These are phyloP conservation scores for Moesziomyces globuligerus DNA, from an alignment of 1,284 basidiomycete genomes.

Conservation along the genomic window DNA sequence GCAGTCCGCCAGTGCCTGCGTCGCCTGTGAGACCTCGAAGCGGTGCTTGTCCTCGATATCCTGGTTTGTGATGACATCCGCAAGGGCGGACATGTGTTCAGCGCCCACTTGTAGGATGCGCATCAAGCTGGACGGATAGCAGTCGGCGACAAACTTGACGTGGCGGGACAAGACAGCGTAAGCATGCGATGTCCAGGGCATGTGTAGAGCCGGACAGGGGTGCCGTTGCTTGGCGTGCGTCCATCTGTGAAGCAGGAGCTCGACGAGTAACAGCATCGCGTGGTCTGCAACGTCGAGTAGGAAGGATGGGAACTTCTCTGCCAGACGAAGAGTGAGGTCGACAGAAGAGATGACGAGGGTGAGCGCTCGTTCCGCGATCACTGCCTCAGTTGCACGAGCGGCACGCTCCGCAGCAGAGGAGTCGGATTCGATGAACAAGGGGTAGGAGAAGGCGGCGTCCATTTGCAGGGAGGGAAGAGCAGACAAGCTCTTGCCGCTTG, in stretches of 20 bases:
- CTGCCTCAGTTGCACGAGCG: neutral
- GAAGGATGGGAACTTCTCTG: constrained; percentile 14
- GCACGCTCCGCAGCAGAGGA: neutral
- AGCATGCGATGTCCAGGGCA: constrained; percentile 13
- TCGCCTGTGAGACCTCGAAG: neutral
- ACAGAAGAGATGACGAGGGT: constrained; percentile 26
- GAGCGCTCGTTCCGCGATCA: constrained; percentile 11
- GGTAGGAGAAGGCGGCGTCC: constrained; percentile 10
- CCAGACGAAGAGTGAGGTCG: constrained; percentile 28
- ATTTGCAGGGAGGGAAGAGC: constrained; percentile 19
- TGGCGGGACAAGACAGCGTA: constrained; percentile 15
- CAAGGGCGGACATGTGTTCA: constrained; percentile 24
- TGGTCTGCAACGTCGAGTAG: constrained; percentile 31
- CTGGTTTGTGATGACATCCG: constrained; percentile 14
- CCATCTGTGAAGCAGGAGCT: constrained; percentile 36
- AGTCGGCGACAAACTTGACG: constrained; percentile 15
- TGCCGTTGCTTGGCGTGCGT: constrained; percentile 29
- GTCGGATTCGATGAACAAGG: neutral
- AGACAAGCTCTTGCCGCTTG: constrained; percentile 23
- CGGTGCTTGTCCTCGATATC: neutral
- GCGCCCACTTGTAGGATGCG: constrained; percentile 17
- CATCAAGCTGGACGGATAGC: constrained; percentile 8
- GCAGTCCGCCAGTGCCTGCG: constrained; percentile 11
- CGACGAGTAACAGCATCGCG: constrained; percentile 20
- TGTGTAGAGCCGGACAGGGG: constrained; percentile 6